A percentile compares a stretch with the other conserved stretches of the same genome.
Conservation (phyloP, 345 rosid genomes). For the Hibiscus mutabilis region DNA sequence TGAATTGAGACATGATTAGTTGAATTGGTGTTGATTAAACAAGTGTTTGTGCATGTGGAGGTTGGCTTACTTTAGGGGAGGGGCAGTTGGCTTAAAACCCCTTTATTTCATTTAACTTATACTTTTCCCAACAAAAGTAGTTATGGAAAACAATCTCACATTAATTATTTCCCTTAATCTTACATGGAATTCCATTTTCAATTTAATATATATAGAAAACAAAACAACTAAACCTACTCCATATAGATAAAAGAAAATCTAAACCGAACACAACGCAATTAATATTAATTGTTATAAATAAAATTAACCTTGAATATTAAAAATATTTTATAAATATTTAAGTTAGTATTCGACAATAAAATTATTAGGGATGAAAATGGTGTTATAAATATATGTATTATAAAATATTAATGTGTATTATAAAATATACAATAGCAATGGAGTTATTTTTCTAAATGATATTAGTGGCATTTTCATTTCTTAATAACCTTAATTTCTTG, state of each 20-base stretch:
- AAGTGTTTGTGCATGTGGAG: slow-evolving; percentile 55
- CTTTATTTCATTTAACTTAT: slow-evolving; percentile 15
- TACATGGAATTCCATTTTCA: slow-evolving; percentile 51
- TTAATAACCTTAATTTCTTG: slow-evolving; percentile 6
- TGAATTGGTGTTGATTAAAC: slow-evolving; percentile 13
- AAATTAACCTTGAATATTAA: too few relatives aligned
- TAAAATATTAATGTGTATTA: too few relatives aligned
- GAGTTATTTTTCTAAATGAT: too few relatives aligned
- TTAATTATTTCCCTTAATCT: slow-evolving; percentile 19
- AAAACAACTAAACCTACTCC: background rate
- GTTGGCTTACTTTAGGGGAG: slow-evolving; percentile 26
- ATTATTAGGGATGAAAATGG: too few relatives aligned
- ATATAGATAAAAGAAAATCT: background rate
- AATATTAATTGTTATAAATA: too few relatives aligned
- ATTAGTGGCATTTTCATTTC: too few relatives aligned
- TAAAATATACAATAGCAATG: too few relatives aligned
- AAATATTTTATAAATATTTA: too few relatives aligned
- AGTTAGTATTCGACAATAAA: too few relatives aligned
- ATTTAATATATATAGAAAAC: background rate
- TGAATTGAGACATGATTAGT: background rate
- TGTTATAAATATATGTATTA: too few relatives aligned
- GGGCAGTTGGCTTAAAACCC: slow-evolving; percentile 29
- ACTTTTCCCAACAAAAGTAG: slow-evolving; percentile 20
- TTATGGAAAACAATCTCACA: slow-evolving; percentile 14
- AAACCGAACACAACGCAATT: too few relatives aligned